These are phyloP conservation scores for Malbranchea zuffiana DNA, from an alignment of 2,329 filamentous ascomycete genomes.

Conservation along the genomic window DNA sequence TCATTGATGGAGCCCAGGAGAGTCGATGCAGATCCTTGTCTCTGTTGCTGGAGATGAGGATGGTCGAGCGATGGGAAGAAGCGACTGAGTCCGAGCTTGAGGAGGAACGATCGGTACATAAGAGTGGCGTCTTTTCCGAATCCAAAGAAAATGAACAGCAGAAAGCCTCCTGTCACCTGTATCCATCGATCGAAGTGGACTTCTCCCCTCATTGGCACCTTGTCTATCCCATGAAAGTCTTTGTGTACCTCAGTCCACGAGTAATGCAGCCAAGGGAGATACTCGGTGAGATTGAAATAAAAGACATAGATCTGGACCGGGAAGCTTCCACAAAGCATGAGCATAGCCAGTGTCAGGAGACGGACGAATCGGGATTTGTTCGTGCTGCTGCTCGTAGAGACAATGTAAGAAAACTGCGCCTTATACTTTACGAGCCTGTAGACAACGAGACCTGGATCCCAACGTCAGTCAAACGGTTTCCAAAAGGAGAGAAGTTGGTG, in stretches of 20 bases:
- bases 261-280: slow-evolving; percentile 34
- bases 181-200: slow-evolving; percentile 49
- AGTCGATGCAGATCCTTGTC: slow-evolving; percentile 11
- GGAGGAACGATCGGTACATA: slow-evolving; percentile 42
- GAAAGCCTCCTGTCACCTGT: slow-evolving; percentile 42
- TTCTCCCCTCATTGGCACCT: slow-evolving; percentile 35
- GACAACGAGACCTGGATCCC: slow-evolving; percentile 44
- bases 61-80: slow-evolving; percentile 22
- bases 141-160: slow-evolving; percentile 55
- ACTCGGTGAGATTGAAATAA: slow-evolving; percentile 30
- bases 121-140: slow-evolving; percentile 49
- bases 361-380: slow-evolving; percentile 52
- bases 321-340: slow-evolving; percentile 46
- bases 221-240: slow-evolving; percentile 41
- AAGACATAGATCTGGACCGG: slow-evolving; percentile 45
- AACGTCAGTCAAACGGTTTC: slow-evolving; percentile 10
- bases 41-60: slow-evolving; percentile 13
- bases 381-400: slow-evolving; percentile 42
- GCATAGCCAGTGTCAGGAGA: slow-evolving; percentile 38
- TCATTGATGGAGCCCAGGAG: slow-evolving; percentile 20
- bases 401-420: slow-evolving; percentile 45
- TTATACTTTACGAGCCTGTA: slow-evolving; percentile 52
- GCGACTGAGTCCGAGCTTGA: slow-evolving; percentile 32
- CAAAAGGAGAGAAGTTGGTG: not conserved
- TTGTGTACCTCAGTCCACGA: slow-evolving; percentile 46